Base-by-base conservation (phyloP, 2,329 filamentous ascomycete genomes). In the Cytospora piceae region DNA sequence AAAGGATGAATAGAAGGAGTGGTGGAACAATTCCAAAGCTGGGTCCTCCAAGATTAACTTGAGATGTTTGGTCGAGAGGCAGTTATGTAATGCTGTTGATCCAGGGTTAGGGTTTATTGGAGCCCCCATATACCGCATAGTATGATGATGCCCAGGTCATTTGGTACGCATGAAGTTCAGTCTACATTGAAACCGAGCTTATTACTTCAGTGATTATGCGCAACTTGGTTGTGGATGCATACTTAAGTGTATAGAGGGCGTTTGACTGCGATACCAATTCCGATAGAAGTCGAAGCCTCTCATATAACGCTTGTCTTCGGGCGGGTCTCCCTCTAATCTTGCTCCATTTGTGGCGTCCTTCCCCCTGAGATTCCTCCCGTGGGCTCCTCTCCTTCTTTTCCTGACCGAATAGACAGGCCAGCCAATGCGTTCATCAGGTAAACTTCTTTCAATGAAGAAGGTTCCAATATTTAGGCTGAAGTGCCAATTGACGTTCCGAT, bases 1-100 rank as follows among this genome's bases (percentile, higher is more conserved):
- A 24, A 37, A 59, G 62, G 49, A 67, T 56, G 27, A 65, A 58
- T 5, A 31, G 27, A 17, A 65, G 27, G 15, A 22, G 34, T 27
- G 20, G 22, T 56, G 58, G 51, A 65, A 46, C 54, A 46, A 22
- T 6, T 56, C n/a, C 32, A 42, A 11, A 58, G n/a, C 12, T 58
- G 29, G 34, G 32, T 17, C 29, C 32, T 17, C 37, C 54, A 57
- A 34, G 54, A 57, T 46, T 46, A 22, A 20, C 15, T 42, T 3
- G 42, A 9, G 42, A 46, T 8, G 42, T 34, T 34, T 49, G n/a
- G 46, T 49, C n/a, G 3, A 4, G 46, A 24, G 6, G 46, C 4
- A 49, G 46, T 49, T 49, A 49, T 22, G 46, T 49, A 49, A 49
- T 49, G 46, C 46, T 12, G 46, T 22, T 8, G 8, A n/a, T 49